Base-by-base conservation (phyloP, 208 protist species). In the Leishmania mexicana region DNA sequence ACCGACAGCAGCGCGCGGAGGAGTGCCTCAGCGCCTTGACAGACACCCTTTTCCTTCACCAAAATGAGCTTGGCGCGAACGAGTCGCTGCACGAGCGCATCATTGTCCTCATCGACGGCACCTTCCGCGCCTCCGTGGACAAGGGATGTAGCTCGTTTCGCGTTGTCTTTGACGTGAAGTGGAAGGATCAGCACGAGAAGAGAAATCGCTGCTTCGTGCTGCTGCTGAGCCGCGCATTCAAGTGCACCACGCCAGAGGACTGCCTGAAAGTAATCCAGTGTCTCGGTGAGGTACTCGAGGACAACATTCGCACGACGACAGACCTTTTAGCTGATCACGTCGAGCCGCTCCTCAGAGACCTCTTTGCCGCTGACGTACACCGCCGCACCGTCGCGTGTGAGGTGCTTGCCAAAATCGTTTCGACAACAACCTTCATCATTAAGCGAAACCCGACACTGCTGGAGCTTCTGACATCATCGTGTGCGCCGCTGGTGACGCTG, bases 131-230 rank as follows among this genome's bases (percentile, higher is more conserved):
- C 49, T 95, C 91, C 19, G 83, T 91, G 21, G 83, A 91, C 24
- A 95, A 89, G 54, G 94, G 94, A n/a, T 90, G 91, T 81, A 83
- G 88, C 42, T 88, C 91, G 0, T 93, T 96, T 38, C 85, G 88
- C 35, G 93, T 96, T 13, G 88, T 95, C 11, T 96, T 96, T 81
- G 94, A 97, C 75, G 76, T 96, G 24, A 85, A 91, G 7, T 91
- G 92, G 87, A 89, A 88, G 53, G 93, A 97, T 75, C 90, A 90
- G 77, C 93, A 97, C 65, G 93, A 96, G 45, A 94, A 93, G 83
- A 90, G 94, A 19, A 88, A 64, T 31, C 87, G 90, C 21, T 95
- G 90, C 78, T 83, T 97, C 45, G 70, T 72, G 17, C 72, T 96
- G 51, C 84, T 97, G 38, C 84, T 96, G 47, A 64, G 72, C 57